Evolutionary conservation across 1,139 yeast species (phyloP).

Genomic region (Yamadazyma sp.): DNA sequence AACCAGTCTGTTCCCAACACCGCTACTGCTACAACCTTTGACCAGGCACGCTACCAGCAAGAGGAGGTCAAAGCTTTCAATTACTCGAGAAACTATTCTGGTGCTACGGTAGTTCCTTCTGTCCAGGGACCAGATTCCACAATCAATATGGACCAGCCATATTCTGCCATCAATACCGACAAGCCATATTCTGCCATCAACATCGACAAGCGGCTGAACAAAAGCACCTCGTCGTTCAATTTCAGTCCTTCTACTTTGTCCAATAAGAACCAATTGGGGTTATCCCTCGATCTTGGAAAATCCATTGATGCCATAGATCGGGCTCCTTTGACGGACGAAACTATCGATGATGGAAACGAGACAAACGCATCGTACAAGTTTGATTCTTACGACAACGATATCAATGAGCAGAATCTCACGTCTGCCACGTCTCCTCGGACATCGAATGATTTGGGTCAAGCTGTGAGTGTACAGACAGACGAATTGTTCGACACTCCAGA

Average conservation of each 20-base stretch:
- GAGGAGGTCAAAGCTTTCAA: not conserved
- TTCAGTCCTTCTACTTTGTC: constrained; percentile 15
- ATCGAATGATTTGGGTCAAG: constrained; percentile 8
- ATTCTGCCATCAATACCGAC: not conserved
- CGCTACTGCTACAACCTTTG: not conserved
- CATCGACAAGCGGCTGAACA: not conserved
- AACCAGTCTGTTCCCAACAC: constrained; percentile 2
- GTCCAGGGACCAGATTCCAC: not conserved
- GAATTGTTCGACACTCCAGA: constrained; percentile 17
- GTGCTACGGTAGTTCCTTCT: not conserved
- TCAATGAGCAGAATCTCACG: constrained; percentile 9
- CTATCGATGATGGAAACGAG: constrained; percentile 3
- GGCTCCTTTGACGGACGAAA: constrained; percentile 8
- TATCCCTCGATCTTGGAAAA: constrained; percentile 25
- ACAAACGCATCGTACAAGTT: constrained; percentile 10
- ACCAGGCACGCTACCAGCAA: not conserved
- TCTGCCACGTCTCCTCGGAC: constrained; percentile 17
- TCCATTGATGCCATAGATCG: constrained; percentile 2
- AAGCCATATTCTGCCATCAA: not conserved
- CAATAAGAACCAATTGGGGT: constrained; percentile 30
- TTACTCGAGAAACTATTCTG: not conserved
- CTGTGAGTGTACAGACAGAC: constrained; percentile 13
- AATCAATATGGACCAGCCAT: too few relatives aligned
- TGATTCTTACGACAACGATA: constrained; percentile 10
- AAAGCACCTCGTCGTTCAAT: constrained; percentile 13